Evolutionary conservation across 495 filamentous ascomycete species (phyloP), one percentile per base, ranked within the genome.

Genomic region (Talaromyces thailandensis): DNA sequence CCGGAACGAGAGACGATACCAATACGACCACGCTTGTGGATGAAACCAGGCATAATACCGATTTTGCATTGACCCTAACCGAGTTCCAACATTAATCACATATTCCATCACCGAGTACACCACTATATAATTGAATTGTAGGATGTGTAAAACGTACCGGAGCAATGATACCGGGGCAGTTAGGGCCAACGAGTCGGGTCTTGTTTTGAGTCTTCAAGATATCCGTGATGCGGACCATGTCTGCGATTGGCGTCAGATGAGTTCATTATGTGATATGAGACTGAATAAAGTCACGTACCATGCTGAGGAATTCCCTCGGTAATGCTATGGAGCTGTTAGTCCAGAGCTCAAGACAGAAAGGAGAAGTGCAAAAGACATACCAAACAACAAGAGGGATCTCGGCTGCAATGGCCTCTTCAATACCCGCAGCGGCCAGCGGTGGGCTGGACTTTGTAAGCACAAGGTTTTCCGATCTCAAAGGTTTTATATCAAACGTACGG

Each of bases 21-120:
- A 71, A 99, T 89, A 69, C 94, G 92, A 65, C 94, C 94, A 70
- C 94, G 91, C 85, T 99, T 97, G 85, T 99, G 94, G 81, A 99
- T 98, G 83, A 97, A 96, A 69, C 94, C 94, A 50, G 94, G 94
- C 94, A 99, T 99, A 80, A 99, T 99, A 71, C 94, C 94, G 74
- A 99, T 99, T 82, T 99, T 99, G 86, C 94, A 99, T 87, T 96
- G 94, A 64, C 93, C 94, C 86, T 89, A 69, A 43, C 43, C 53
- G 53, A 55, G 23, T 14, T 66, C 68, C 64, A 23, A 62, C 18
- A 35, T 40, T 14, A 24, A 14, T 23, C 28, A 14, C 40, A 40
- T 16, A 40, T 50, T n/a, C 59, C 31, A 18, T 16, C 24, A 29
- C 23, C 37, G 9, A 37, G 14, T 51, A 6, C n/a, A 43, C 6